phyloP scores from a whole-genome alignment of 352 stramenopile species.

The Globisporangium megalacanthum region DNA sequence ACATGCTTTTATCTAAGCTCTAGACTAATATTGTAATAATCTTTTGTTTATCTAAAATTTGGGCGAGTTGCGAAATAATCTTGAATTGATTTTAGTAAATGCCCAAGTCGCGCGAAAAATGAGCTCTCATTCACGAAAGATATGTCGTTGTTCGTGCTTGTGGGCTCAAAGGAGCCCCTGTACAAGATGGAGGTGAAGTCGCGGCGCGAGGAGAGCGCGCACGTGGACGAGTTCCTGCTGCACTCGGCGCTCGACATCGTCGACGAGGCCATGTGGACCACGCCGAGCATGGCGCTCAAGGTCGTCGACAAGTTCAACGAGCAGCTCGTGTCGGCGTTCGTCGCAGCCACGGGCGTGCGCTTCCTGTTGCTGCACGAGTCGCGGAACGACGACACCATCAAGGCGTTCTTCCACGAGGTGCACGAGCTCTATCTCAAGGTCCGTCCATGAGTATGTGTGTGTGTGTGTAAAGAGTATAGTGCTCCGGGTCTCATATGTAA shows the following conservation, averaged over 20 bases:
- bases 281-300: slow-evolving; percentile 90
- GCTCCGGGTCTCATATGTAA: no score
- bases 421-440: slow-evolving; percentile 98
- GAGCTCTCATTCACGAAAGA: not conserved
- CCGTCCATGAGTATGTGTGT: slow-evolving; percentile 1
- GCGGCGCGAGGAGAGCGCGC: slow-evolving; percentile 76
- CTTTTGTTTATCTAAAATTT: no score
- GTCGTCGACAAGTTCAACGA: slow-evolving; percentile 96
- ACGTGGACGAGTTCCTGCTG: slow-evolving; percentile 98
- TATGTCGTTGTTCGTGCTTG: slow-evolving; percentile 85
- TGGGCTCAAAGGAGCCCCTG: slow-evolving; percentile 80
- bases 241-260: slow-evolving; percentile 97
- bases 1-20: no score
- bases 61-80: no score
- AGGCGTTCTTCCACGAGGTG: slow-evolving; percentile 96
- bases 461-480: not conserved
- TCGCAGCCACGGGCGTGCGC: slow-evolving; percentile 94
- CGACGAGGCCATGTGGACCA: slow-evolving; percentile 94
- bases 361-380: slow-evolving; percentile 95
- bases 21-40: no score
- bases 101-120: no score
- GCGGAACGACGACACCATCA: slow-evolving; percentile 93
- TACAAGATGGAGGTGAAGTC: slow-evolving; percentile 87
- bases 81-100: no score
- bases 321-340: slow-evolving; percentile 95